These are phyloP conservation scores for Emericellopsis atlantica DNA, from an alignment of 2,329 filamentous ascomycete genomes.

Conservation along the genomic window DNA sequence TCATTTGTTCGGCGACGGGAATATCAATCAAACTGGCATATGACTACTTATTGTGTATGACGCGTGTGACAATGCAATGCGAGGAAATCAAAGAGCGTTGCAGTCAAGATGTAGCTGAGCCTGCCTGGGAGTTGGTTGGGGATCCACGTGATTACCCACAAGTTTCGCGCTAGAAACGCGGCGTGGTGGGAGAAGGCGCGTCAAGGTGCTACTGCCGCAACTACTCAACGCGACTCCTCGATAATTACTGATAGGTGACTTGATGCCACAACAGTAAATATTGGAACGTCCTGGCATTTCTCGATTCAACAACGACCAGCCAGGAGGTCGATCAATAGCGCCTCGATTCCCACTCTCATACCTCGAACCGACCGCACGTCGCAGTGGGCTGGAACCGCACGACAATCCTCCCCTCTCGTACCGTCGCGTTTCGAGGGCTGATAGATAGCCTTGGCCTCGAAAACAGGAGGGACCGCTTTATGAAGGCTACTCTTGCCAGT, in stretches of 20 bases:
- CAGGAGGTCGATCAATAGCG: neutral
- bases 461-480: conserved; percentile 6
- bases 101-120: neutral
- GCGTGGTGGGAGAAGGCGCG: neutral
- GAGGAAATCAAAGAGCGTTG: neutral
- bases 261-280: neutral
- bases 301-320: no score
- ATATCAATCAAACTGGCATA: neutral
- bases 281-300: neutral
- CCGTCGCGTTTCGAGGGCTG: neutral
- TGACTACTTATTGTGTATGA: neutral
- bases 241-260: neutral
- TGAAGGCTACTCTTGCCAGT: conserved; percentile 18
- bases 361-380: neutral
- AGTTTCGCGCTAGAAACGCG: neutral
- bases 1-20: no score
- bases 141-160: neutral
- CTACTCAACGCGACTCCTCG: neutral
- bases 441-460: no score
- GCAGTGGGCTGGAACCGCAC: neutral
- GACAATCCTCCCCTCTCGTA: neutral
- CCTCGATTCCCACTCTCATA: neutral
- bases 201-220: neutral
- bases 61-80: neutral
- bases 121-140: neutral